phyloP scores from a whole-genome alignment of 2,329 filamentous ascomycete species.

The Conoideocrella luteorostrata region DNA sequence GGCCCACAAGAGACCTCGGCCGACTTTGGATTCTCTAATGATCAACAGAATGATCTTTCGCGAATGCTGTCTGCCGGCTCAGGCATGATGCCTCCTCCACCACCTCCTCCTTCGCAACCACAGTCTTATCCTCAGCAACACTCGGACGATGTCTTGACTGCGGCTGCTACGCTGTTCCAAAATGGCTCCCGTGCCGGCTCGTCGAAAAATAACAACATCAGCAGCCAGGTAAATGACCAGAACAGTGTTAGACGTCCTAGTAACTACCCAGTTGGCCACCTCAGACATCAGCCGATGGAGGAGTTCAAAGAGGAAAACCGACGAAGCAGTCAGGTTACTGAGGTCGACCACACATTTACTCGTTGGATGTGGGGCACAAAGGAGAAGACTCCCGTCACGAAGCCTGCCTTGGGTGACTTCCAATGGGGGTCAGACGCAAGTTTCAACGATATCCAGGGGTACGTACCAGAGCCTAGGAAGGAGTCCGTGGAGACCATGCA shows the following conservation, averaged over 20 bases:
- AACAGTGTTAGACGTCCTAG: constrained; percentile 18
- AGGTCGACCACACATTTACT: constrained; percentile 31
- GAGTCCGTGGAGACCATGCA: constrained; percentile 53
- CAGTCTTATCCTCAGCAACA: constrained; percentile 18
- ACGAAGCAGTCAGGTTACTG: constrained; percentile 23
- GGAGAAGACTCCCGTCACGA: constrained; percentile 22
- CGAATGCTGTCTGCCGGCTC: constrained; percentile 16
- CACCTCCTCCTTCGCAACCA: constrained; percentile 15
- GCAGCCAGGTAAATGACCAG: constrained; percentile 18
- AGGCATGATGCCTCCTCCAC: constrained; percentile 31
- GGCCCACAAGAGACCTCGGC: constrained; percentile 38
- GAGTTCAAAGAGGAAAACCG: constrained; percentile 35
- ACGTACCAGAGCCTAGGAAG: constrained; percentile 47
- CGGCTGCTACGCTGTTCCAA: constrained; percentile 47
- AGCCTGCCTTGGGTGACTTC: constrained; percentile 38
- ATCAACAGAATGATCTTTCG: constrained; percentile 12
- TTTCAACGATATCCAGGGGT: constrained; percentile 54
- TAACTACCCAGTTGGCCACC: constrained; percentile 32
- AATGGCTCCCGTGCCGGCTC: constrained; percentile 26
- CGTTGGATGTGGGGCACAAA: constrained; percentile 35
- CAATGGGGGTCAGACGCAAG: constrained; percentile 65
- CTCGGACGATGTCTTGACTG: constrained; percentile 49
- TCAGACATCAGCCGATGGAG: constrained; percentile 36
- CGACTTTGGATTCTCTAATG: constrained; percentile 13
- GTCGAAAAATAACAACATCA: constrained; percentile 17